Evolutionary conservation across 352 stramenopile genomes (phyloP).

Genomic region (Ophiocytium majus): DNA sequence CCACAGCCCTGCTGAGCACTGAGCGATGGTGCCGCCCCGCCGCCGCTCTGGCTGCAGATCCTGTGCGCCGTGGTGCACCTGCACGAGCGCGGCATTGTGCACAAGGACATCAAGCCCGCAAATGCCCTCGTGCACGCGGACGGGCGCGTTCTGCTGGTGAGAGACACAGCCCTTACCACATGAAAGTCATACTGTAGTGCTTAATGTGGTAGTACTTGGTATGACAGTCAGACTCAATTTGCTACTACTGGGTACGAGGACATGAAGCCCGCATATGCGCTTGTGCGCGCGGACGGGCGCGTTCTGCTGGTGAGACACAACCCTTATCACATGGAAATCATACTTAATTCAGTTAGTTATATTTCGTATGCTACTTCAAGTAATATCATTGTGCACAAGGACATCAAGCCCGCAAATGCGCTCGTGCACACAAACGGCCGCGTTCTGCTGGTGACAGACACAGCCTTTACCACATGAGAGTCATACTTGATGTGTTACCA

Average conservation of each 20-base stretch:
- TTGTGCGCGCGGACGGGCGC: conserved; percentile 44
- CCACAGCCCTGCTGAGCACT: too few relatives aligned
- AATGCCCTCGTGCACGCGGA: conserved; percentile 53
- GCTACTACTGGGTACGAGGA: too few relatives aligned
- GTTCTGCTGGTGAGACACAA: conserved; percentile 41
- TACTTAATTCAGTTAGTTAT: too few relatives aligned
- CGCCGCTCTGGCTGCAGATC: conserved; percentile 24
- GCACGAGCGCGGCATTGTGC: conserved; percentile 37
- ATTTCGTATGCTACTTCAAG: too few relatives aligned
- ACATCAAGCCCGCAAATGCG: conserved; percentile 56
- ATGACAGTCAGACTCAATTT: too few relatives aligned
- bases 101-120: conserved; percentile 56
- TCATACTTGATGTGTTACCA: too few relatives aligned
- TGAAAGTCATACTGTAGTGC: too few relatives aligned
- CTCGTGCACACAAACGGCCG: conserved; percentile 50
- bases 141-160: conserved; percentile 42
- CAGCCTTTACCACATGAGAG: too few relatives aligned
- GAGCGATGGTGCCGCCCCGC: too few relatives aligned
- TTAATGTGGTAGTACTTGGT: too few relatives aligned
- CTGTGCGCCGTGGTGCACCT: conserved; percentile 53
- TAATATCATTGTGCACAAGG: conserved; percentile 46
- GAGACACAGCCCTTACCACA: too few relatives aligned
- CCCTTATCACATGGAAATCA: too few relatives aligned
- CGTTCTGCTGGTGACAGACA: conserved; percentile 34
- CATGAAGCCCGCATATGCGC: conserved; percentile 51